Conservation (phyloP, 306 rosid genomes). For the cucumber (Cucumis sativus) region DNA sequence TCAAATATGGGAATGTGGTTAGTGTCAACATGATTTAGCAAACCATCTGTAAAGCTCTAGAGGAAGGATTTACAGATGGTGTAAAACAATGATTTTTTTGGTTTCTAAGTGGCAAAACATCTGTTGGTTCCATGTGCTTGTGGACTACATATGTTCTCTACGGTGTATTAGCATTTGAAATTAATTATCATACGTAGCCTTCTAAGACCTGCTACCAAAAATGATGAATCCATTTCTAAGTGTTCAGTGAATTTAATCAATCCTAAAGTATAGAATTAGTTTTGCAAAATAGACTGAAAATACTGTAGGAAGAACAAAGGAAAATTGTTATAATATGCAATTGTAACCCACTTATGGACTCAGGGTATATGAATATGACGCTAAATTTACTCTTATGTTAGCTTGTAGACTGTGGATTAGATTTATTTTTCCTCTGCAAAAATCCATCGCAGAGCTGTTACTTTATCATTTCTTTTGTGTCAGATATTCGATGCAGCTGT, state of each 20-base stretch:
- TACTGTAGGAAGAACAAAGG: background rate
- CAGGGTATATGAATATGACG: background rate
- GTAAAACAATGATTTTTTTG: background rate
- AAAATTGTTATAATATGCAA: background rate
- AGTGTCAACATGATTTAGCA: background rate
- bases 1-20: background rate
- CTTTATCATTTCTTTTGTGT: conserved; percentile 12
- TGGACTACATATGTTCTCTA: background rate
- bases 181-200: background rate
- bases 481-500: conserved; percentile 85
- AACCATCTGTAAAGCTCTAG: background rate
- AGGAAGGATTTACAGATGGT: background rate
- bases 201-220: background rate
- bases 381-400: too few relatives aligned
- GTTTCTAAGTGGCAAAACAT: background rate
- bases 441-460: background rate
- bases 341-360: background rate
- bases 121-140: background rate
- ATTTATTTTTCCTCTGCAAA: background rate
- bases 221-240: background rate
- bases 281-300: background rate
- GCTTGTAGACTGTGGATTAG: background rate
- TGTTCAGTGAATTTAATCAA: background rate
- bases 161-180: background rate
- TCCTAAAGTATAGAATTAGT: background rate